Conservation (phyloP, 768 basidiomycete genomes). For the Gautieria morchelliformis region DNA sequence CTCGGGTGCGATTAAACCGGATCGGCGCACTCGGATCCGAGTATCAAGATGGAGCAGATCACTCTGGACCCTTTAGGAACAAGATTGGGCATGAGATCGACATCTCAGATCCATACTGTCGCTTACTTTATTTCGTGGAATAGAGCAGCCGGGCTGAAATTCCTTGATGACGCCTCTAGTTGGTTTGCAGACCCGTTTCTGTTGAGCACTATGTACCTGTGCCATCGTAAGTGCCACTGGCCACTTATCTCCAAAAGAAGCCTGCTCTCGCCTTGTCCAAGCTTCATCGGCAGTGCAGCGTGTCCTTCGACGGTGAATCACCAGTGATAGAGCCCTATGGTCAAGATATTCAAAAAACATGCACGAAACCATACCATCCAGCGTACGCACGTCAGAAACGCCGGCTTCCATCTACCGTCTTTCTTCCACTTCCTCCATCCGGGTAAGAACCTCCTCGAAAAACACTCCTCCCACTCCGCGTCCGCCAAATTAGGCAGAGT, state of each 20-base stretch:
- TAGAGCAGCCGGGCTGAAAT: constrained; percentile 54
- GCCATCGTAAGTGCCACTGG: not conserved
- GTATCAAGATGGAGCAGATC: constrained; percentile 62
- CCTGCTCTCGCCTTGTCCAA: constrained; percentile 63
- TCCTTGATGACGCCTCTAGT: constrained; percentile 56
- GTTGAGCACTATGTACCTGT: constrained; percentile 65
- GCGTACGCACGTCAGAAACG: constrained; percentile 52
- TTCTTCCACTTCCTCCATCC: constrained; percentile 68
- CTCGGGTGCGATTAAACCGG: not conserved
- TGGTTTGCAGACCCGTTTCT: constrained; percentile 69
- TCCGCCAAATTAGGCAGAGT: constrained; percentile 60
- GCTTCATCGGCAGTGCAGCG: constrained; percentile 72
- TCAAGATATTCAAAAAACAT: not conserved
- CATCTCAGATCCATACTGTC: not conserved
- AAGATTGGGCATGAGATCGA: not conserved
- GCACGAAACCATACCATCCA: not conserved
- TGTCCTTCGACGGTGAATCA: constrained; percentile 60
- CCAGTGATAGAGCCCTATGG: constrained; percentile 46
- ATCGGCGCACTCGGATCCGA: constrained; percentile 45
- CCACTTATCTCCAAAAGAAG: not conserved
- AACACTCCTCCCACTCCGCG: constrained; percentile 68
- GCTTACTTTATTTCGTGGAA: constrained; percentile 72
- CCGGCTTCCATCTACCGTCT: constrained; percentile 51
- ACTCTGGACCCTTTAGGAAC: constrained; percentile 54
- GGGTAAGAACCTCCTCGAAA: constrained; percentile 61